Evolutionary conservation across 2,329 filamentous ascomycete genomes (phyloP).

Genomic region (Xylaria sp.): DNA sequence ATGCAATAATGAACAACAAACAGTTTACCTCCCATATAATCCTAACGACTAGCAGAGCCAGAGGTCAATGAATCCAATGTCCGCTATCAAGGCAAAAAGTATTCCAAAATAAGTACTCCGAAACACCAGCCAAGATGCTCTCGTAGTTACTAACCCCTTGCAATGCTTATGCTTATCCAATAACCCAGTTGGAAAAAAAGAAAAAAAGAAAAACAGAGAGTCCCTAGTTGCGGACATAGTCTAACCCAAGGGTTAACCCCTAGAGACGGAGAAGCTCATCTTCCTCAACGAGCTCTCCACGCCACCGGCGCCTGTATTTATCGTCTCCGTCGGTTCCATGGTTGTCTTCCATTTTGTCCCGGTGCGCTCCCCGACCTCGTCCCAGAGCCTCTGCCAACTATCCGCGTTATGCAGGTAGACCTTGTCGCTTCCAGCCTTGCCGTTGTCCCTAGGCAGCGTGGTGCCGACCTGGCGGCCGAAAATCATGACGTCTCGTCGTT

Average conservation of each 20-base stretch:
- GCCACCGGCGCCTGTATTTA: constrained; percentile 30
- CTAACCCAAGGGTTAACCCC: constrained; percentile 34
- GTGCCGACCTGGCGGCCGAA: constrained; percentile 64
- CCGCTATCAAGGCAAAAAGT: neutral
- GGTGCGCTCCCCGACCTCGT: constrained; percentile 62
- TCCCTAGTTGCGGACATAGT: neutral
- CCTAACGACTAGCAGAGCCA: neutral
- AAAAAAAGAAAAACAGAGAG: neutral
- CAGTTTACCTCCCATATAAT: neutral
- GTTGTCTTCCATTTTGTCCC: constrained; percentile 62
- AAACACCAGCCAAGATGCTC: constrained; percentile 20
- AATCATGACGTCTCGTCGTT: constrained; percentile 59
- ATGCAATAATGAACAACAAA: neutral
- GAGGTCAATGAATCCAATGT: constrained; percentile 3
- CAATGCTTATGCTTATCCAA: constrained; percentile 30
- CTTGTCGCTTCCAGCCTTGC: constrained; percentile 41
- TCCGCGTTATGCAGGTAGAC: constrained; percentile 61
- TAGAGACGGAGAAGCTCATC: constrained; percentile 45
- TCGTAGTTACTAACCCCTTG: constrained; percentile 5
- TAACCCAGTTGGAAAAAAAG: neutral
- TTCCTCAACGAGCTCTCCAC: constrained; percentile 41
- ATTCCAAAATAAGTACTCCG: neutral
- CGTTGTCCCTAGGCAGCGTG: constrained; percentile 44
- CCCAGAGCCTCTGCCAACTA: constrained; percentile 65
- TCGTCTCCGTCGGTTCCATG: constrained; percentile 50